Evolutionary conservation across 2,329 filamentous ascomycete genomes (phyloP), one percentile per base, ranked within the genome.

Genomic region (Coniella vitis): DNA sequence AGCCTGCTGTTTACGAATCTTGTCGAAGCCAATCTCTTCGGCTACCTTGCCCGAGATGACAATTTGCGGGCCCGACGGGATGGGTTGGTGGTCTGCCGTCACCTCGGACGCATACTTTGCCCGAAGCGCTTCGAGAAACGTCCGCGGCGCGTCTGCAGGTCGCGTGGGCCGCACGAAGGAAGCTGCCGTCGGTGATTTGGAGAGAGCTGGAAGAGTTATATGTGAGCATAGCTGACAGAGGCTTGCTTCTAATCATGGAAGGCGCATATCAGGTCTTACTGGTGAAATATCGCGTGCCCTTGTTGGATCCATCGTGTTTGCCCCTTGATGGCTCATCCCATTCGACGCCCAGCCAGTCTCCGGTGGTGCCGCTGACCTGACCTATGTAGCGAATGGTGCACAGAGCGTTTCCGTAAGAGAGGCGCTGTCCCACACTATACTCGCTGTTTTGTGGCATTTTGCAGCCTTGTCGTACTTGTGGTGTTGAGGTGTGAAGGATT

Each of bases 1-100:
- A 57, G 90, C 85, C 60, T 94, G 83, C 66, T 90, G 81, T 56
- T 78, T 78, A 38, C 86, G 81, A 56, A 96, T 88, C 72, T 96
- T 96, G 57, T 95, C 90, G 58, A 97, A 97, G 25, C 93, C 93
- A 31, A 97, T 81, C 68, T 97, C 91, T 68, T 97, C 86, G 4
- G 88, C 91, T 16, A 90, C 78, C 67, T 97, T 97, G 34, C 67
- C 87, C 69, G 73, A 95, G 75, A 74, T 84, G 47, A 74, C 69
- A 54, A 95, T 85, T 42, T 79, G 73, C 43, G 74, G 72, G 7
- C 68, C 63, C 12, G 68, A 61, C 13, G 53, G 56, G 21, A 61
- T 48, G 46, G 53, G 53, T 40, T 51, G 45, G 40, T 60, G 57
- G 32, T 57, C 52, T 22, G 64, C 58, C 8, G 63, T 59, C 13